A percentile compares a stretch with the other conserved stretches of the same genome.
These are phyloP conservation scores for Schizosaccharomyces pombe DNA, from an alignment of 805 yeast genomes.

Conservation along the genomic window ASM294v3 CU329670.1:4029501-4030000, in stretches of 20 bases:
- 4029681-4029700: constrained; percentile 1
- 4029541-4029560: constrained; percentile 7
- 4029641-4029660: no score
- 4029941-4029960: background rate
- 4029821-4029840: background rate
- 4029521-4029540: constrained; percentile 6
- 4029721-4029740: background rate
- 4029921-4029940: background rate
- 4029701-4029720: background rate
- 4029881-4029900: background rate
- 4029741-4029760: background rate
- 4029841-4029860: no score
- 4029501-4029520: constrained; percentile 7
- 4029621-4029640: constrained; percentile 4
- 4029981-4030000: background rate
- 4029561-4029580: constrained; percentile 5
- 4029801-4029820: background rate
- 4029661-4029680: background rate
- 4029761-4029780: background rate
- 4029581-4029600: constrained; percentile 6
- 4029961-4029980: background rate
- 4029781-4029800: background rate
- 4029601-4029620: constrained; percentile 8
- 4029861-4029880: background rate
- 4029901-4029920: background rate